Base-by-base conservation (phyloP, 805 yeast genomes). In the Yamadazyma sp. region DNA sequence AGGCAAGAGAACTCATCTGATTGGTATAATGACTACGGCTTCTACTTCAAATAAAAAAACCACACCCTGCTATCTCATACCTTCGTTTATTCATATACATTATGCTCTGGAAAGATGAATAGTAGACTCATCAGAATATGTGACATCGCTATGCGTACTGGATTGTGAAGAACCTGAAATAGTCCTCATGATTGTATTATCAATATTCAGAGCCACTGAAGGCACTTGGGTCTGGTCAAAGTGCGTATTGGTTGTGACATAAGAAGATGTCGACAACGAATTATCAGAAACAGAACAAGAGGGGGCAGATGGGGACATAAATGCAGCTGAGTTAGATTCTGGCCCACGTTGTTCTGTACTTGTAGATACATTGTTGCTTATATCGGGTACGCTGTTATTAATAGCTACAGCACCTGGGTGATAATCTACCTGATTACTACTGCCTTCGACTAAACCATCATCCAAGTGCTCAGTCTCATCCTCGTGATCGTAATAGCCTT, bases 401-500 rank as follows among this genome's bases (percentile, higher is more conserved):
- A n/a, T n/a, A 21, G 11, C 24, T 21, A 8, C 10, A 21, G 24
- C 24, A 8, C 28, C 4, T 16, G 28, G n/a, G n/a, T 25, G 16
- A n/a, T 7, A 9, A 13, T 4, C 28, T 16, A 14, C 16, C 14
- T 25, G 28, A 9, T n/a, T n/a, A n/a, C 16, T 25, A 13, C 28
- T 13, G 7, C 28, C 28, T 16, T 25, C 16, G 28, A n/a, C 14
- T 25, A 13, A 25, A 13, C 12, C 16, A 11, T 22, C 12, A 22
- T 22, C n/a, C n/a, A n/a, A n/a, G n/a, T n/a, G n/a, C n/a, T n/a
- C n/a, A n/a, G n/a, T n/a, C n/a, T n/a, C n/a, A 7, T 6, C 4
- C 25, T 22, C 25, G 10, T 11, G n/a, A 7, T 22, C 22, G 6
- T 12, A 11, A 19, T 30, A 12, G 20, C 49, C 55, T 22, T 49